phyloP scores from a whole-genome alignment of 208 protist species.

The Phytomonas francai region DNA sequence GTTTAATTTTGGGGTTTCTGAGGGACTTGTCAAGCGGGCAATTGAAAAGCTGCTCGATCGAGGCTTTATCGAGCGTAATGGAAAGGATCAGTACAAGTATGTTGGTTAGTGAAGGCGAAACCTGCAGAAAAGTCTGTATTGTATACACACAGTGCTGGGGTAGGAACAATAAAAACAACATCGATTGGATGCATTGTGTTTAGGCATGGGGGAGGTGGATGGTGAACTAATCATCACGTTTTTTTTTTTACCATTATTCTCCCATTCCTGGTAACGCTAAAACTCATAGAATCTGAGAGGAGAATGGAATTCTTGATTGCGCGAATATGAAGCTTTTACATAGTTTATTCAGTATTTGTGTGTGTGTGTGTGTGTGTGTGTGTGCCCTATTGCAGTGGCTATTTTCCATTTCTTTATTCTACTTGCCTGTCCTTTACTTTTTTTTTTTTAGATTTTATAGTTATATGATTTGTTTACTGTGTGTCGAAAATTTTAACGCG shows the following conservation, averaged over 20 bases:
- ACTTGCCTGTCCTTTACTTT: conserved; percentile 12
- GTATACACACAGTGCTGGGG: background rate
- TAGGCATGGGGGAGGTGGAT: no score
- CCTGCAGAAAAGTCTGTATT: background rate
- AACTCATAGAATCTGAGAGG: background rate
- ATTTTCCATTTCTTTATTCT: conserved; percentile 5
- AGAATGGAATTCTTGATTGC: no score
- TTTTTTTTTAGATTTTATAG: conserved; percentile 3
- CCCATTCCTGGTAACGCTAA: background rate
- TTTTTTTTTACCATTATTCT: background rate
- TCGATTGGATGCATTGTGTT: no score
- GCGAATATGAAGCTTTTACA: no score
- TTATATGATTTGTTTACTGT: no score
- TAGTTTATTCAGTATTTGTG: no score
- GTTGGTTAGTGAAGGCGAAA: background rate
- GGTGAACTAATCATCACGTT: no score
- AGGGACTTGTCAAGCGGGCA: conserved; percentile 84
- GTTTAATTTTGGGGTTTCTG: conserved; percentile 84
- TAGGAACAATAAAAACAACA: no score
- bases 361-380: background rate
- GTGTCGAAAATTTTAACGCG: no score
- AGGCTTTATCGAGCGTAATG: conserved; percentile 89
- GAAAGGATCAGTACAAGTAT: conserved; percentile 80
- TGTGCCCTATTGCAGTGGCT: background rate
- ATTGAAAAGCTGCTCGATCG: conserved; percentile 93